Evolutionary conservation across 192 early-diverging fungal species (phyloP).

Genomic region (Funneliformis geosporum): DNA sequence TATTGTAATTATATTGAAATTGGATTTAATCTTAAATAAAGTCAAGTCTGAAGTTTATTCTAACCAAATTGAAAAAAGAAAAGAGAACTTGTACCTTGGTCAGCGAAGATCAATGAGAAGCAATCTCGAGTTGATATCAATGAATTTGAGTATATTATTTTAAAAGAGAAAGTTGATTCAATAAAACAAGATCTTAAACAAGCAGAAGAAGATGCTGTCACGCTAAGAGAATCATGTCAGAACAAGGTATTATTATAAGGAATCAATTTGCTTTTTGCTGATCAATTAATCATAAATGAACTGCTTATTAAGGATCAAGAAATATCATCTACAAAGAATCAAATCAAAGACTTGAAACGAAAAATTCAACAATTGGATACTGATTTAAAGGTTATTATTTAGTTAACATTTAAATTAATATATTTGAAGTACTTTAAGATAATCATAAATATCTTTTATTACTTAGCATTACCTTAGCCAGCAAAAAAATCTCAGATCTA

Average conservation of each 20-base stretch:
- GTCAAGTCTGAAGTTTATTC: constrained; percentile 88
- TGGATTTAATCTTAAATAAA: neutral
- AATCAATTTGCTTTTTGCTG: constrained; percentile 1
- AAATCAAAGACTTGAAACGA: neutral
- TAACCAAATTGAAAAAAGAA: constrained; percentile 80
- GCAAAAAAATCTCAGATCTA: constrained; percentile 45
- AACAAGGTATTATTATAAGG: constrained; percentile 40
- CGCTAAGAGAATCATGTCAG: constrained; percentile 47
- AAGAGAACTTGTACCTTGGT: constrained; percentile 70
- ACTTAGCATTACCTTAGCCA: constrained; percentile 38
- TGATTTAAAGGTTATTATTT: constrained; percentile 3
- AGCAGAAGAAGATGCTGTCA: constrained; percentile 56
- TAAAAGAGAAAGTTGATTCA: constrained; percentile 64
- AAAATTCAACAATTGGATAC: constrained; percentile 1
- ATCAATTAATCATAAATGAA: constrained; percentile 44
- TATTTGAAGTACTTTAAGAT: neutral
- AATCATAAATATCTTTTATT: neutral
- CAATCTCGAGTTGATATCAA: constrained; percentile 42
- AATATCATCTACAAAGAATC: constrained; percentile 35
- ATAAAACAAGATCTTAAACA: constrained; percentile 56
- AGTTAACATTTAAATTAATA: neutral
- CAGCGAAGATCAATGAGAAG: constrained; percentile 45
- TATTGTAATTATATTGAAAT: neutral
- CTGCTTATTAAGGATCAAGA: constrained; percentile 39
- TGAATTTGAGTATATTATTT: constrained; percentile 76